Base-by-base conservation (phyloP, 2,329 filamentous ascomycete genomes). In the Colletotrichum sp. region DNA sequence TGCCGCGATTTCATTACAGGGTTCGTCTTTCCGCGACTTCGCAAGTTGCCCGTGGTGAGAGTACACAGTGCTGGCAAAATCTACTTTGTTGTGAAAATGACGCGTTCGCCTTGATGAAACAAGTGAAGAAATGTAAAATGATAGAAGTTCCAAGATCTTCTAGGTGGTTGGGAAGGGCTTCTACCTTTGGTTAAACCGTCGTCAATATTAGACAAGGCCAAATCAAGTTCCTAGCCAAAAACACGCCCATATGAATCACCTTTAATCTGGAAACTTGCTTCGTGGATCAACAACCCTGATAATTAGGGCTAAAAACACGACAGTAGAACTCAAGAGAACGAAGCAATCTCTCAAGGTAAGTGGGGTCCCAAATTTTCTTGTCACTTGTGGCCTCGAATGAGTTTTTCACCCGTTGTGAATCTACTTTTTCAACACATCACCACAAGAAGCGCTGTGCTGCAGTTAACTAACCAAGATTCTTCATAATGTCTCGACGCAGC, bases 61-160 rank as follows among this genome's bases (percentile, higher is more conserved):
- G 1, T 48, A 48, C 9, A 48, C 18, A 12, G 0, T n/a, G 18
- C 38, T 48, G 38, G 9, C 9, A n/a, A 48, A 48, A 0, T 48
- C 38, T 43, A 1, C 18, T 48, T 48, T 48, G 38, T 2, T 3
- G 18, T 48, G 3, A 48, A n/a, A 48, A n/a, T 48, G 16, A n/a
- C 9, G 0, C 9, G 3, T 2, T 48, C 18, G 1, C 3, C 18
- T 48, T 7, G 5, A 48, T 48, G 18, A 4, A n/a, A 6, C 2
- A 6, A 48, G 5, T 48, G 5, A 48, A n/a, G 9, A n/a, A 7
- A 4, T 48, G 0, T 3, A n/a, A 48, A n/a, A 12, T 48, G 5
- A 12, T n/a, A n/a, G 9, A n/a, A n/a, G 5, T 48, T 6, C 0
- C 18, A 48, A n/a, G 5, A n/a, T n/a, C 18, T 18, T 48, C 18